These are phyloP conservation scores for Colletotrichum destructivum DNA, from an alignment of 2,329 filamentous ascomycete species.

Conservation along the genomic window DNA sequence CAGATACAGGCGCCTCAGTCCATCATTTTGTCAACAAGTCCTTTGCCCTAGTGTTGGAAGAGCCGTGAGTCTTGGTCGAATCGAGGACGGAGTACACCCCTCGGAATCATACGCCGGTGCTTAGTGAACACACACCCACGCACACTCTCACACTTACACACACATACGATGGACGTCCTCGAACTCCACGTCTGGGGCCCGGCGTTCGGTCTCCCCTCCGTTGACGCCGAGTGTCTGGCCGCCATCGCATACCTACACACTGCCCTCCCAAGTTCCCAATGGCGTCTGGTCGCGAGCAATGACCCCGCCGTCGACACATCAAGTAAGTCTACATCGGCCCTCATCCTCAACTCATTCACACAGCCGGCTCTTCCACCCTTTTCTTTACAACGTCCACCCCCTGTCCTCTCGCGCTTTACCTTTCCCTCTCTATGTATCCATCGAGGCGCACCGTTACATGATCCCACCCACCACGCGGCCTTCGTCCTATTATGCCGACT, in stretches of 20 bases:
- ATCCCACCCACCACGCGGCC: constrained; percentile 23
- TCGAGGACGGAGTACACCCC: constrained; percentile 1
- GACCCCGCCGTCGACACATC: constrained; percentile 80
- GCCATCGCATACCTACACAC: constrained; percentile 82
- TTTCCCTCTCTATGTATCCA: no score
- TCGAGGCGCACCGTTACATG: constrained; percentile 45
- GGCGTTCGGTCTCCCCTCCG: constrained; percentile 89
- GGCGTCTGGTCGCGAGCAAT: constrained; percentile 81
- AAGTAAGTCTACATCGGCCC: constrained; percentile 65
- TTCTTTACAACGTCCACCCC: constrained; percentile 20
- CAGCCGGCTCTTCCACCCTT: constrained; percentile 48
- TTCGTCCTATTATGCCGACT: neutral
- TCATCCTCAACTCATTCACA: constrained; percentile 25
- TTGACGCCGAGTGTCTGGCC: constrained; percentile 92
- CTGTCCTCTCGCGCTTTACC: no score
- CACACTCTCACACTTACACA: neutral
- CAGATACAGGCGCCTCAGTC: constrained; percentile 7
- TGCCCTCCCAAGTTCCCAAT: constrained; percentile 71
- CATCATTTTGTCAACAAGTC: constrained; percentile 3
- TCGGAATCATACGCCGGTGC: constrained; percentile 11
- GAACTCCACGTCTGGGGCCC: constrained; percentile 93
- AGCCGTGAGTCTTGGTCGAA: constrained; percentile 21
- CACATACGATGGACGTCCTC: constrained; percentile 58
- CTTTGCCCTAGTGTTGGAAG: neutral
- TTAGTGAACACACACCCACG: constrained; percentile 1